phyloP scores from a whole-genome alignment of 495 filamentous ascomycete genomes.

The Lasiosphaeriaceae sp. region DNA sequence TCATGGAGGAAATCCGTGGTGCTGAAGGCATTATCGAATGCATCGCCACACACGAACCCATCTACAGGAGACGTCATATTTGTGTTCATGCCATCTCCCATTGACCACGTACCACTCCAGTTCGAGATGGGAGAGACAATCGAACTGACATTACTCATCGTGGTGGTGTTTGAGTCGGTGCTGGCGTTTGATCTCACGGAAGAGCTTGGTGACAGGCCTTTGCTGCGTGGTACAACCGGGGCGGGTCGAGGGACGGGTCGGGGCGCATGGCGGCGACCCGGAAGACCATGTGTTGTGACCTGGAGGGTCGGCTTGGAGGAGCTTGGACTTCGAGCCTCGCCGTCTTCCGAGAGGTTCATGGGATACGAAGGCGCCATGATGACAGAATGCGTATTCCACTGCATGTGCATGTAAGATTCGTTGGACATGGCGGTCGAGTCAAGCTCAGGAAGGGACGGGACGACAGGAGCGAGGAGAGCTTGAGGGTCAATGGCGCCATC shows the following conservation, averaged over 20 bases:
- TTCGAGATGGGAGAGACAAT: slow-evolving; percentile 33
- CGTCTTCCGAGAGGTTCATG: slow-evolving; percentile 8
- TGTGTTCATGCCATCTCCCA: slow-evolving; percentile 26
- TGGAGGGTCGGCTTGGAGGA: slow-evolving; percentile 22
- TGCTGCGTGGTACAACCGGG: slow-evolving; percentile 20
- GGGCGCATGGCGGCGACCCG: slow-evolving; percentile 17
- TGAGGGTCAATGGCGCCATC: slow-evolving; percentile 28
- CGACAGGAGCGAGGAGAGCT: slow-evolving; percentile 19
- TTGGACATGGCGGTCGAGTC: slow-evolving; percentile 22
- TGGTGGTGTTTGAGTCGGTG: slow-evolving; percentile 22
- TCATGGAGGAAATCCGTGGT: slow-evolving; percentile 17
- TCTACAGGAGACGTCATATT: slow-evolving; percentile 30
- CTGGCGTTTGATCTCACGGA: slow-evolving; percentile 37
- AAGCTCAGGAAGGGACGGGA: slow-evolving; percentile 26
- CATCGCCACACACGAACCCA: slow-evolving; percentile 15
- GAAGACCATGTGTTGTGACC: slow-evolving; percentile 27
- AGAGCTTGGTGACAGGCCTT: slow-evolving; percentile 35
- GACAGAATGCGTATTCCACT: slow-evolving; percentile 7
- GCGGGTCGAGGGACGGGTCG: slow-evolving; percentile 14
- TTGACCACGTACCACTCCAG: slow-evolving; percentile 34
- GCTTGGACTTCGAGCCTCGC: not conserved
- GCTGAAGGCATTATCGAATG: slow-evolving; percentile 15
- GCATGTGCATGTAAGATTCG: slow-evolving; percentile 23
- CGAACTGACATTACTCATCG: slow-evolving; percentile 31
- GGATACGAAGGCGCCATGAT: slow-evolving; percentile 1